Evolutionary conservation across 257 asterid genomes (phyloP).

Genomic region (Nicotiana attenuata): DNA sequence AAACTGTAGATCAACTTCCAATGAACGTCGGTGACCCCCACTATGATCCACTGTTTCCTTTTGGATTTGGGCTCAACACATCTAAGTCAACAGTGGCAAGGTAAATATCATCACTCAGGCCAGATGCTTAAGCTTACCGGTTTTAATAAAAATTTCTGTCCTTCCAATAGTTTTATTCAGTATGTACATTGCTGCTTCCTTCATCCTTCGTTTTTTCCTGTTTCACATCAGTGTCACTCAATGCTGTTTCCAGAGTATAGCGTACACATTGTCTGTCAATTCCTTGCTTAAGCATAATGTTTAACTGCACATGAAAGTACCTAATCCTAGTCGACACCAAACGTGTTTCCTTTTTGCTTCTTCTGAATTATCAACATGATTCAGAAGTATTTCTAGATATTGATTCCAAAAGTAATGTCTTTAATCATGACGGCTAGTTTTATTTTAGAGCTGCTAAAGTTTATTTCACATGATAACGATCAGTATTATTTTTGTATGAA

Average conservation of each 20-base stretch:
- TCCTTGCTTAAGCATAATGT: not conserved
- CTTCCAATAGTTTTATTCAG: not conserved
- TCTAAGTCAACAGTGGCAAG: slow-evolving; percentile 34
- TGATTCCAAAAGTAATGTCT: not conserved
- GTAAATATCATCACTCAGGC: slow-evolving; percentile 23
- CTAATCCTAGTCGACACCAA: not conserved
- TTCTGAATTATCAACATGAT: not conserved
- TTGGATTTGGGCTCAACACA: slow-evolving; percentile 63
- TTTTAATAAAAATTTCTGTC: not conserved
- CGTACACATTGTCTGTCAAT: not conserved
- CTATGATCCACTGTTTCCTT: slow-evolving; percentile 72
- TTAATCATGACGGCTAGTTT: not conserved
- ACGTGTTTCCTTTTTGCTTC: not conserved
- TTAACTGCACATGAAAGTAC: not conserved
- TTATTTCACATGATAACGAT: not conserved
- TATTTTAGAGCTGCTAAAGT: not conserved
- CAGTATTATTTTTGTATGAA: not conserved
- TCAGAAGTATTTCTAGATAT: not conserved
- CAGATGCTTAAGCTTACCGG: not conserved
- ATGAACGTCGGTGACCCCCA: slow-evolving; percentile 64
- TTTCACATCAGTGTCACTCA: not conserved
- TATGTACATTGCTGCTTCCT: not conserved
- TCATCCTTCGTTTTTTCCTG: not conserved
- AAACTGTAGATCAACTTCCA: slow-evolving; percentile 72
- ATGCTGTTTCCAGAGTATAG: not conserved